phyloP scores from a whole-genome alignment of 2,329 filamentous ascomycete species.

The Fusarium pilosicola region DNA sequence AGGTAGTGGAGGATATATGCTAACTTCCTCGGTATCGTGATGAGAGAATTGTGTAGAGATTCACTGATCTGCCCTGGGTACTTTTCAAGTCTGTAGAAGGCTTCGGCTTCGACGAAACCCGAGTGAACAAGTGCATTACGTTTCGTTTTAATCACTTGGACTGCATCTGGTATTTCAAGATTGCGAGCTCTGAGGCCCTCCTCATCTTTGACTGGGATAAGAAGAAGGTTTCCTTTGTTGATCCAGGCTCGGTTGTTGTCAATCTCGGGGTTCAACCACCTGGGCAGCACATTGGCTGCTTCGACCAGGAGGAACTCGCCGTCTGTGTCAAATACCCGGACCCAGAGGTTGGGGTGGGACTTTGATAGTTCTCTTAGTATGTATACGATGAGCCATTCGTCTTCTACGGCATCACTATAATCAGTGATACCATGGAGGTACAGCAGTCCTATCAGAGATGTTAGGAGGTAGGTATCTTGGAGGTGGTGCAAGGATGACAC shows the following conservation, averaged over 20 bases:
- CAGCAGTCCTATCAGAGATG: constrained; percentile 54
- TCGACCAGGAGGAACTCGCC: constrained; percentile 96
- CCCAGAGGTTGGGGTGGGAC: constrained; percentile 79
- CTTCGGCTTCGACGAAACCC: constrained; percentile 81
- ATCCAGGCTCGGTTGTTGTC: constrained; percentile 93
- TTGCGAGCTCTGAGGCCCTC: constrained; percentile 47
- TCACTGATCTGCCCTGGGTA: constrained; percentile 81
- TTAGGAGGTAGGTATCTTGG: neutral
- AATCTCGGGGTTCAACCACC: constrained; percentile 91
- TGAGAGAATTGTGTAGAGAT: constrained; percentile 78
- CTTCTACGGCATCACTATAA: constrained; percentile 93
- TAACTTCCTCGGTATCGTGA: constrained; percentile 82
- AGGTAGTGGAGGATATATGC: constrained; percentile 81
- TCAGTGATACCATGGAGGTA: constrained; percentile 82
- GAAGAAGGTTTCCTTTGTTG: constrained; percentile 76
- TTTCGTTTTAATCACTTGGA: constrained; percentile 66
- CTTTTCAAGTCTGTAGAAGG: constrained; percentile 86
- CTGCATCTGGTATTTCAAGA: constrained; percentile 72
- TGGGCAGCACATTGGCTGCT: constrained; percentile 86
- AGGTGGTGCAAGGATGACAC: neutral
- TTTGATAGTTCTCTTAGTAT: constrained; percentile 83
- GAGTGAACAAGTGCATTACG: constrained; percentile 74
- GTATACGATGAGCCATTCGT: constrained; percentile 97
- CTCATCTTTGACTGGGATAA: constrained; percentile 69
- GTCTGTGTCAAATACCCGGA: constrained; percentile 85